Conservation (phyloP, 768 basidiomycete species). For the Auricularia sp. region DNA sequence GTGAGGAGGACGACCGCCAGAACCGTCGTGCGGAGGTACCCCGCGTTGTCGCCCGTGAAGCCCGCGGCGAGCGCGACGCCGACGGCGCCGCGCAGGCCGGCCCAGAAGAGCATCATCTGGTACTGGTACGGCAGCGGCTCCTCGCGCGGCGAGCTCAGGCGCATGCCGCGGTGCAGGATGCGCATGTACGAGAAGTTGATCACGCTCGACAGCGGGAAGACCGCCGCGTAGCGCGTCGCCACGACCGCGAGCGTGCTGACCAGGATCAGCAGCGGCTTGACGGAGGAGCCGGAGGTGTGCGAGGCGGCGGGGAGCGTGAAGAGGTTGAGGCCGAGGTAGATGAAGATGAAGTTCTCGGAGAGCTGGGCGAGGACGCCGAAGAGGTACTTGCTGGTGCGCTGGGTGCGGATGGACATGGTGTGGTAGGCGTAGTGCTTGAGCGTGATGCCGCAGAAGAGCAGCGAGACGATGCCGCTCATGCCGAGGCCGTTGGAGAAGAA, state of each 20-base stretch:
- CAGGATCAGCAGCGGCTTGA: constrained; percentile 91
- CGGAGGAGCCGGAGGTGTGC: constrained; percentile 69
- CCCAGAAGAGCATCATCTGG: constrained; percentile 99
- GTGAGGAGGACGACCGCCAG: constrained; percentile 93
- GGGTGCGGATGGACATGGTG: constrained; percentile 94
- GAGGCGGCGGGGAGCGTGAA: constrained; percentile 80
- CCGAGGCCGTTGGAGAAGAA: constrained; percentile 96
- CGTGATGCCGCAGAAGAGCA: constrained; percentile 97
- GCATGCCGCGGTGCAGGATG: constrained; percentile 61
- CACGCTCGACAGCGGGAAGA: constrained; percentile 87
- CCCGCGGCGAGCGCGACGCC: constrained; percentile 96
- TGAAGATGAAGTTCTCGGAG: constrained; percentile 98
- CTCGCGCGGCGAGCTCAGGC: constrained; percentile 55
- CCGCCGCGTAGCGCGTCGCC: constrained; percentile 90
- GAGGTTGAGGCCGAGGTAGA: constrained; percentile 94
- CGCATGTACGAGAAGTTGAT: constrained; percentile 58
- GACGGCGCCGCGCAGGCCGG: constrained; percentile 90
- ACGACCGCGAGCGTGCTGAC: constrained; percentile 87
- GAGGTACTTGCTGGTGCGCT: constrained; percentile 89
- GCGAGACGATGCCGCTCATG: constrained; percentile 94
- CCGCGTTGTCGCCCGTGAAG: constrained; percentile 87
- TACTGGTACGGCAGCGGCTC: constrained; percentile 96
- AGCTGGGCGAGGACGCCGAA: constrained; percentile 90
- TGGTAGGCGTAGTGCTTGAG: constrained; percentile 99
- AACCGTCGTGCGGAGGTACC: constrained; percentile 85